A percentile compares a stretch with the other conserved stretches of the same genome.
Evolutionary conservation across 2,329 filamentous ascomycete genomes (phyloP).

Genomic region (Neoascochyta sp.): DNA sequence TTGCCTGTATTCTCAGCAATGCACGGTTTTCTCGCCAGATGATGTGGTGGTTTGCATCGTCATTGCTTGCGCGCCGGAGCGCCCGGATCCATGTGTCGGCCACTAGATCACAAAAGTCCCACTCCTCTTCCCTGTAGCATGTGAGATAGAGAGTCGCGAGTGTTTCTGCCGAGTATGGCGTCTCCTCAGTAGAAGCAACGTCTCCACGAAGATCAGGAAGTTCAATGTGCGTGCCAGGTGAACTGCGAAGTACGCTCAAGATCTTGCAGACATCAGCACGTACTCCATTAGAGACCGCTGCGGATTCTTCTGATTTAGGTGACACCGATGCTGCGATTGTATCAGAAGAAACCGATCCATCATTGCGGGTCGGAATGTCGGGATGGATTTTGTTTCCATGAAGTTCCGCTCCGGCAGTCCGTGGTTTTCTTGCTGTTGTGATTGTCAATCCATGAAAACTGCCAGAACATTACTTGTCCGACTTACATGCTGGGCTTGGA

Average conservation of each 20-base stretch:
- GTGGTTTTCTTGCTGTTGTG: slow-evolving; percentile 1
- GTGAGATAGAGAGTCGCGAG: slow-evolving; percentile 28
- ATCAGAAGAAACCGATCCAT: too few species aligned
- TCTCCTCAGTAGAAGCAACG: neutral
- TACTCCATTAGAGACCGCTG: too few species aligned
- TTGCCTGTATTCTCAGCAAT: slow-evolving; percentile 3
- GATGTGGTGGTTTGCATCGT: neutral
- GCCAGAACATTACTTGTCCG: too few species aligned
- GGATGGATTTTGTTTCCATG: neutral
- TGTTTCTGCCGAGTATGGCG: slow-evolving; percentile 15
- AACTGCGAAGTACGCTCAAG: slow-evolving; percentile 3
- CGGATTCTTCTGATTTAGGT: too few species aligned
- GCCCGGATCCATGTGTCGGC: slow-evolving; percentile 35
- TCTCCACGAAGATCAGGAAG: slow-evolving; percentile 13
- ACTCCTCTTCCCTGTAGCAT: slow-evolving; percentile 12
- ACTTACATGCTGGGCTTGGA: slow-evolving; percentile 6
- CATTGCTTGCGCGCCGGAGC: slow-evolving; percentile 14
- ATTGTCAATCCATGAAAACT: neutral
- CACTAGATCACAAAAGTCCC: slow-evolving; percentile 28
- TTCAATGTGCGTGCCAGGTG: slow-evolving; percentile 8
- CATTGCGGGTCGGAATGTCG: neutral
- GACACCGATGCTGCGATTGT: too few species aligned
- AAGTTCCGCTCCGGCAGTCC: neutral
- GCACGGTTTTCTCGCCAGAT: slow-evolving; percentile 20
- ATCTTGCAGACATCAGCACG: slow-evolving; percentile 4